phyloP scores from a whole-genome alignment of 2,329 filamentous ascomycete genomes.

The Hymenoscyphus repandus region DNA sequence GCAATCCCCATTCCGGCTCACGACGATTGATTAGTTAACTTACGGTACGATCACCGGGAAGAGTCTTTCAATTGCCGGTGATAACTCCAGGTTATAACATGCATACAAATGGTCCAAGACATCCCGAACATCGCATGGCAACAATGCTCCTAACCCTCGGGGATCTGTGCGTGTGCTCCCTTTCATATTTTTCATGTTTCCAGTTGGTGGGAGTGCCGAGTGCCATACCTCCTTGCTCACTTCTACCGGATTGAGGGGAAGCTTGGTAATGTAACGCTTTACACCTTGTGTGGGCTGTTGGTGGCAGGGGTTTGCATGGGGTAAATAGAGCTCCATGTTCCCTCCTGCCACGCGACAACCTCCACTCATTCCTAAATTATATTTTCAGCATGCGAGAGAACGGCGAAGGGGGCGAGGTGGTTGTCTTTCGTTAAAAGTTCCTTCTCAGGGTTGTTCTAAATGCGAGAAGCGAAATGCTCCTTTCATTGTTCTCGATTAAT shows the following conservation, averaged over 20 bases:
- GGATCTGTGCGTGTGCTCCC: background rate
- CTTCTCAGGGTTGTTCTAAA: too few relatives aligned
- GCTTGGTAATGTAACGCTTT: background rate
- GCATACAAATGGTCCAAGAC: background rate
- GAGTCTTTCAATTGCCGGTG: background rate
- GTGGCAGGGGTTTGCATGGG: background rate
- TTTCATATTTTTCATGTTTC: background rate
- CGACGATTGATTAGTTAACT: background rate
- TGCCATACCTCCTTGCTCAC: background rate
- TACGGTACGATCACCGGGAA: background rate
- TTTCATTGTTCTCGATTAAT: too few relatives aligned
- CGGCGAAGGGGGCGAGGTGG: background rate
- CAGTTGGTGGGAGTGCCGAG: background rate
- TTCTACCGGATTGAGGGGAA: constrained; percentile 2
- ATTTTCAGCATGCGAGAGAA: background rate
- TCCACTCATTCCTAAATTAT: background rate
- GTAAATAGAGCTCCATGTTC: background rate
- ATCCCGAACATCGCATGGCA: constrained; percentile 2
- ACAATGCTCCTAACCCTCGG: background rate
- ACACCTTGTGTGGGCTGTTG: background rate
- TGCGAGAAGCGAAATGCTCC: too few relatives aligned
- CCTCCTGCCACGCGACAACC: constrained; percentile 1
- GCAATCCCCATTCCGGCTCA: background rate
- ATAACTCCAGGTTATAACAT: background rate
- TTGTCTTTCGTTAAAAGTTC: too few relatives aligned